Evolutionary conservation across 192 early-diverging fungal genomes (phyloP).

Genomic region (Coemansia sp.): DNA sequence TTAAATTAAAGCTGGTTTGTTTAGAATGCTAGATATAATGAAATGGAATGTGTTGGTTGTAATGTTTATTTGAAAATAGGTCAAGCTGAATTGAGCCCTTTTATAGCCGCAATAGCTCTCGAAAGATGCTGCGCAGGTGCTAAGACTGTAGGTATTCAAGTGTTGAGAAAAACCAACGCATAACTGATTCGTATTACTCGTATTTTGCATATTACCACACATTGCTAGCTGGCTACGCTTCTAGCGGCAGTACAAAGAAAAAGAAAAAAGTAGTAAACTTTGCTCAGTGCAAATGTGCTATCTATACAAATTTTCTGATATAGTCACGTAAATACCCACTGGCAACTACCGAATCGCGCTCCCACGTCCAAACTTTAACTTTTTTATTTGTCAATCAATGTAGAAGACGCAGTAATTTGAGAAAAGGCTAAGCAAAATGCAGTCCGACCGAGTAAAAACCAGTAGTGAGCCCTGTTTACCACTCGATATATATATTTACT

Average conservation of each 20-base stretch:
- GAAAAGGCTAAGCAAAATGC: not conserved
- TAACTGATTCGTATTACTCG: not conserved
- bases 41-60: slow-evolving; percentile 4
- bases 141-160: not conserved
- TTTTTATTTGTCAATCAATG: not conserved
- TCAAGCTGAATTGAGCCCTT: not conserved
- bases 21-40: not conserved
- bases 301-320: too few relatives aligned
- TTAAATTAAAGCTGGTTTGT: not conserved
- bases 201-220: not conserved
- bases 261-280: not conserved
- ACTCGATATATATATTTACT: slow-evolving; percentile 64
- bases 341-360: not conserved
- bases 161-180: not conserved
- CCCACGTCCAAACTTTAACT: not conserved
- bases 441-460: not conserved
- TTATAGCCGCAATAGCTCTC: not conserved
- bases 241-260: not conserved
- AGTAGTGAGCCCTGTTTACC: slow-evolving; percentile 11
- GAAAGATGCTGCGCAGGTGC: not conserved
- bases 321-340: not conserved
- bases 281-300: too few relatives aligned
- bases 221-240: not conserved
- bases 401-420: not conserved
- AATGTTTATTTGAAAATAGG: not conserved